Conservation (phyloP, 495 filamentous ascomycete genomes). For the Penicillium angulare region DNA sequence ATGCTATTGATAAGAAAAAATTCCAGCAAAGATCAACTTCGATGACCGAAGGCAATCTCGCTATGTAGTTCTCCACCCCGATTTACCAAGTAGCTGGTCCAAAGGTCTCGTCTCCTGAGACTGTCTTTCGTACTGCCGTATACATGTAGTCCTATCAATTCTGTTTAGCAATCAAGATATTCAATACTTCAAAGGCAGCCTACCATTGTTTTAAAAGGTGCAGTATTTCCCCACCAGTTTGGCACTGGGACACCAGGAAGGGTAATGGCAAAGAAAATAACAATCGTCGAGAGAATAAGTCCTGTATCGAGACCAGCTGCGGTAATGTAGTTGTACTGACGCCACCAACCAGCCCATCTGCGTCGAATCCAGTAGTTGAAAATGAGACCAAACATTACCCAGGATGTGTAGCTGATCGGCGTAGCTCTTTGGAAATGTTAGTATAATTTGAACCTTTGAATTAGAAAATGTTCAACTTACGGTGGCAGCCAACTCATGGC, state of each 20-base stretch:
- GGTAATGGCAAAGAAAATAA: conserved; percentile 56
- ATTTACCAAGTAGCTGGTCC: conserved; percentile 44
- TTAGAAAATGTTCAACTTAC: conserved; percentile 7
- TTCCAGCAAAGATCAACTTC: neutral
- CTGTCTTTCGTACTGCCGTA: conserved; percentile 48
- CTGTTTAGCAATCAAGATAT: neutral
- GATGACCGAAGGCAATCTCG: neutral
- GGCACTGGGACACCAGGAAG: conserved; percentile 48
- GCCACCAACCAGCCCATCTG: conserved; percentile 58
- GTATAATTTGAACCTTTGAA: neutral
- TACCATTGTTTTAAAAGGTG: conserved; percentile 33
- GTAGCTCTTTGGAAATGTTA: conserved; percentile 34
- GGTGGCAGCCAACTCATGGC: conserved; percentile 55
- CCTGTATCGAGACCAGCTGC: conserved; percentile 54
- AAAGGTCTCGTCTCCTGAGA: conserved; percentile 49
- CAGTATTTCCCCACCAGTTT: conserved; percentile 54
- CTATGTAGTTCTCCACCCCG: neutral
- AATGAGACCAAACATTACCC: conserved; percentile 57
- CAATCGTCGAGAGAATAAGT: conserved; percentile 52
- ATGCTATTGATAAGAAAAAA: too few relatives aligned
- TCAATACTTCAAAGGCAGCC: neutral
- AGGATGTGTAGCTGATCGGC: conserved; percentile 57
- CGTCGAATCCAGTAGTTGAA: conserved; percentile 57
- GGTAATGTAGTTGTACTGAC: conserved; percentile 54
- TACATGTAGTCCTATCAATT: conserved; percentile 41